These are phyloP conservation scores for Amylocystis lapponica DNA, from an alignment of 768 basidiomycete genomes.

Conservation along the genomic window DNA sequence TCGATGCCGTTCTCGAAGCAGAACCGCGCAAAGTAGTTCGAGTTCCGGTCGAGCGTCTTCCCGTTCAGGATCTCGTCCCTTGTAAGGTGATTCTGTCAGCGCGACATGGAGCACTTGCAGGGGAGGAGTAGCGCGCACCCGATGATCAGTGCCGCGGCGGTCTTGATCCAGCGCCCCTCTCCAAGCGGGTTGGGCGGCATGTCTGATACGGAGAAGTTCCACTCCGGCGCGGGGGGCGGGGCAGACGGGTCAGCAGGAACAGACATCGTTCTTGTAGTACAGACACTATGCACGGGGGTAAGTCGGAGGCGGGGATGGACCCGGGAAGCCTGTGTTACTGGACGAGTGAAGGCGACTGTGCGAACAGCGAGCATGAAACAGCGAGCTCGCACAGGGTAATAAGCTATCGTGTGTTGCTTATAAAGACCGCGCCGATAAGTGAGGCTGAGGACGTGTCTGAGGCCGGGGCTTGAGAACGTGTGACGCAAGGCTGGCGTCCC, in stretches of 20 bases:
- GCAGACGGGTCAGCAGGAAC: slow-evolving; percentile 5
- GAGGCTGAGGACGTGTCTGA: too few relatives aligned
- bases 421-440: too few relatives aligned
- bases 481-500: too few relatives aligned
- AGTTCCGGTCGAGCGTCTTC: slow-evolving; percentile 81
- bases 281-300: too few relatives aligned
- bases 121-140: slow-evolving; percentile 40
- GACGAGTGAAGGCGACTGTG: too few relatives aligned
- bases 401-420: too few relatives aligned
- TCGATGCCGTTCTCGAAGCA: slow-evolving; percentile 86
- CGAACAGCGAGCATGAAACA: too few relatives aligned
- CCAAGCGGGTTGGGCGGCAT: slow-evolving; percentile 62
- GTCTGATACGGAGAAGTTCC: slow-evolving; percentile 47
- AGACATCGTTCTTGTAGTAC: too few relatives aligned
- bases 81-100: neutral
- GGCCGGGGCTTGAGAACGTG: too few relatives aligned
- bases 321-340: too few relatives aligned
- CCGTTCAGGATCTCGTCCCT: slow-evolving; percentile 93
- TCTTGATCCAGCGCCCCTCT: slow-evolving; percentile 63
- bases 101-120: neutral
- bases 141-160: slow-evolving; percentile 71
- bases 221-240: slow-evolving; percentile 4
- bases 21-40: slow-evolving; percentile 81
- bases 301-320: too few relatives aligned
- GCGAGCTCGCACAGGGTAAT: too few relatives aligned